These are phyloP conservation scores for Huiozyma naganishii DNA, from an alignment of 805 yeast species.

Conservation along the genomic window DNA sequence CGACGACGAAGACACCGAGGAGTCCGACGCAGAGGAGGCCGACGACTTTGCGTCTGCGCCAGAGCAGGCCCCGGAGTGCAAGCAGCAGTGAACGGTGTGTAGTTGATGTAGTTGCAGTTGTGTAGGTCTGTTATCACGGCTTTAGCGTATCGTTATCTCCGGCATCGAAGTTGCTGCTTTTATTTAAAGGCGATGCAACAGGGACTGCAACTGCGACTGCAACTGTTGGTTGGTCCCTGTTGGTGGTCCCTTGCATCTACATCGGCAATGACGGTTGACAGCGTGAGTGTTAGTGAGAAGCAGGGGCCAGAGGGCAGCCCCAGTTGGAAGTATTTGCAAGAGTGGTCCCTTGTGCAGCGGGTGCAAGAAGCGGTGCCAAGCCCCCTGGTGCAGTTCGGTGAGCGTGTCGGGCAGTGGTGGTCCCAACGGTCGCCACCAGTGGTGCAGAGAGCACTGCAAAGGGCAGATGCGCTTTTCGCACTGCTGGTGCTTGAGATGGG, in stretches of 20 bases:
- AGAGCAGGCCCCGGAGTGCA: constrained; percentile 67
- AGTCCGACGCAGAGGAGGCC: constrained; percentile 27
- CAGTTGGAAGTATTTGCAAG: constrained; percentile 1
- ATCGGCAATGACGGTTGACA: constrained; percentile 29
- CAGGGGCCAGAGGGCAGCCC: constrained; percentile 74
- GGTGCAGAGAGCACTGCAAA: not conserved
- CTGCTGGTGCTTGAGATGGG: constrained; percentile 23
- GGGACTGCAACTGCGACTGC: not conserved
- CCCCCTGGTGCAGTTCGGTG: not conserved
- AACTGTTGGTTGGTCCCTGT: not conserved
- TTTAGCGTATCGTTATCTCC: not conserved
- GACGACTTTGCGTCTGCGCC: constrained; percentile 32
- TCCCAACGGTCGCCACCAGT: constrained; percentile 1
- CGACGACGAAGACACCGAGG: constrained; percentile 43
- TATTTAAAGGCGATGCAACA: not conserved
- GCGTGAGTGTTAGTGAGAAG: constrained; percentile 33
- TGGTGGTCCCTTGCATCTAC: not conserved
- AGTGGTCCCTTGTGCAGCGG: not conserved
- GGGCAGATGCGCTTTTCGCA: constrained; percentile 19
- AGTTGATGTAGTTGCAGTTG: constrained; percentile 31
- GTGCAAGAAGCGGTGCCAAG: not conserved
- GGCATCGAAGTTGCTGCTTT: not conserved
- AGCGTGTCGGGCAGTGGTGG: not conserved
- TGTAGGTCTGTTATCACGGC: not conserved
- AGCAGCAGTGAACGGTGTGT: constrained; percentile 32